Base-by-base conservation (phyloP, 495 filamentous ascomycete genomes). In the Cercophora sp. region DNA sequence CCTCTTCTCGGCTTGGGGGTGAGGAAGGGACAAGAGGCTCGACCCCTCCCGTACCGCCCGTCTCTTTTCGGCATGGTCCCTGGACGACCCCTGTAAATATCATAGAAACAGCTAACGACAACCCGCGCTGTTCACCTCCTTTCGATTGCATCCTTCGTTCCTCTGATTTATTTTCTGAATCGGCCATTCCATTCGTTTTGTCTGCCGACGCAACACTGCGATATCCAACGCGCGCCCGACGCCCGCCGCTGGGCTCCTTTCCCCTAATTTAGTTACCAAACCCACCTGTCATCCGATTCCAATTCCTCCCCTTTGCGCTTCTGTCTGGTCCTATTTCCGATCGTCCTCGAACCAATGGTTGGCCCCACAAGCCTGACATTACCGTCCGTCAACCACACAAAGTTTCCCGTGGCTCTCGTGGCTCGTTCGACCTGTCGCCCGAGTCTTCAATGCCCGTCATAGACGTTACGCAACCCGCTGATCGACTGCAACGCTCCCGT, bases 401-500 rank as follows among this genome's bases (percentile, higher is more conserved):
- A 44, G 44, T 26, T 26, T 44, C 41, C 41, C 11, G 9, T 44
- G 41, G 20, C 10, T 44, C 3, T n/a, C n/a, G 20, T 44, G 20
- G 41, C 22, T 27, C 41, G 22, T 1, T 44, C 16, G 41, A 24
- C 41, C 29, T 26, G 41, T 27, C 24, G 48, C 48, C 48, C 48
- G 35, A 50, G 11, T 52, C 37, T 42, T 43, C 48, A 15, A 52
- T 52, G 48, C 48, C 48, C 31, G 34, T 52, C 37, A 20, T 43
- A 43, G 48, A 43, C 39, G 37, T 42, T 19, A 11, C 51, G 34
- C 51, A 23, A 22, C 37, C 48, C 37, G 37, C 37, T 52, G 48
- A 52, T 51, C 37, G 34, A 52, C 48, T 52, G 48, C 48, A 52
- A 43, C 48, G 48, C 48, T 52, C 37, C 51, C 51, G 42, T 23